phyloP scores from a whole-genome alignment of 345 rosid species.

The Hirschfeldia incana region DNA sequence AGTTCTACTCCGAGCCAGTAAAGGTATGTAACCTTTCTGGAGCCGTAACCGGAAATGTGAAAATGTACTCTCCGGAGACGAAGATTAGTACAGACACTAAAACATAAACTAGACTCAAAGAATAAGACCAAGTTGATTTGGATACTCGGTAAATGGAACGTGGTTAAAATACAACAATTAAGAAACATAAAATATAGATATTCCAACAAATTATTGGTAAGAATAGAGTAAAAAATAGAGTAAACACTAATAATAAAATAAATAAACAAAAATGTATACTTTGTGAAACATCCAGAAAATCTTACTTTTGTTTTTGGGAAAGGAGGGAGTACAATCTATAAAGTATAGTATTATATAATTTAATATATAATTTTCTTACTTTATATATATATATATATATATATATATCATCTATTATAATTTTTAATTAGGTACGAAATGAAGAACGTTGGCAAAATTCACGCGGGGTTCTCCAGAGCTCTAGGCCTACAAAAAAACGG shows the following conservation, averaged over 20 bases:
- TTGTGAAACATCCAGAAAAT: neutral
- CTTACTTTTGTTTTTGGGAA: neutral
- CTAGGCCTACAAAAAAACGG: conserved; percentile 52
- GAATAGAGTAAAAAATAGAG: neutral
- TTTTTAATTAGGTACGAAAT: conserved; percentile 15
- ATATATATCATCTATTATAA: neutral
- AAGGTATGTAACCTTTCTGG: too few species aligned
- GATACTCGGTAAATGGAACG: neutral
- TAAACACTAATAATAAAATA: neutral
- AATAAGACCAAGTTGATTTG: too few species aligned
- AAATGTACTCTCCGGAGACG: too few species aligned
- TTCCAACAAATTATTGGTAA: neutral
- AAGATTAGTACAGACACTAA: too few species aligned
- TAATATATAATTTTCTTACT: neutral
- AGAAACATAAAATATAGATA: too few species aligned
- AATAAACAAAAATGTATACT: neutral
- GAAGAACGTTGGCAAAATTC: conserved; percentile 49
- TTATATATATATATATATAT: neutral
- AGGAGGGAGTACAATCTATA: neutral
- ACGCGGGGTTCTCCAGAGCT: conserved; percentile 67
- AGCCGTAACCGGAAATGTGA: too few species aligned
- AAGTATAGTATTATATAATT: conserved; percentile 18
- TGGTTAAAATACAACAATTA: neutral
- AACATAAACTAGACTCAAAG: too few species aligned
- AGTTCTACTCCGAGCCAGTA: too few species aligned